phyloP scores from a whole-genome alignment of 2,329 filamentous ascomycete genomes.

The Pseudogymnoascus sp. region DNA sequence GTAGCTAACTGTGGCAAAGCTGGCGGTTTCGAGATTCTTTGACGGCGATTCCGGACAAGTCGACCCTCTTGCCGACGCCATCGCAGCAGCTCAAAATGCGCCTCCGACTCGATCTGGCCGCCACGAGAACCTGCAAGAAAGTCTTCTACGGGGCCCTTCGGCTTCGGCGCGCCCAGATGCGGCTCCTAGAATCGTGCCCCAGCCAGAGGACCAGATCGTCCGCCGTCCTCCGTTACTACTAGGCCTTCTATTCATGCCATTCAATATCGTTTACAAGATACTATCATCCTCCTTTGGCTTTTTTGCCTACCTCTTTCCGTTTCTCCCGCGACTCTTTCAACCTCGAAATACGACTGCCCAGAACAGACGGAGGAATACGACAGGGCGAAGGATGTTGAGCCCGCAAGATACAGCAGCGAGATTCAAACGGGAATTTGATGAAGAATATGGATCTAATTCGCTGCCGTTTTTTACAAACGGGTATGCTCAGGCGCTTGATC shows the following conservation, averaged over 20 bases:
- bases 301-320: constrained; percentile 70
- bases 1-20: constrained; percentile 43
- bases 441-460: constrained; percentile 70
- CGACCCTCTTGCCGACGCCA: constrained; percentile 71
- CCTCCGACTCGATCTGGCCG: constrained; percentile 55
- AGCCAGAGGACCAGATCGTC: constrained; percentile 54
- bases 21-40: constrained; percentile 95
- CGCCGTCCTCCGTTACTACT: constrained; percentile 69
- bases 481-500: constrained; percentile 84
- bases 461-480: constrained; percentile 80
- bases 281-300: constrained; percentile 62
- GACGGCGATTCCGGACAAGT: constrained; percentile 70
- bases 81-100: constrained; percentile 48
- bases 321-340: constrained; percentile 61
- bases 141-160: constrained; percentile 34
- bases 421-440: constrained; percentile 89
- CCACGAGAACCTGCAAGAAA: constrained; percentile 67
- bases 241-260: constrained; percentile 70
- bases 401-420: constrained; percentile 81
- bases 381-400: constrained; percentile 65
- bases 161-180: constrained; percentile 44
- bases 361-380: constrained; percentile 50
- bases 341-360: constrained; percentile 48
- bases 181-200: constrained; percentile 81
- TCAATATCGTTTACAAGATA: constrained; percentile 68